These are phyloP conservation scores for Solanum chiquidenum DNA, from an alignment of 257 asterid genomes.

Conservation along the genomic window DNA sequence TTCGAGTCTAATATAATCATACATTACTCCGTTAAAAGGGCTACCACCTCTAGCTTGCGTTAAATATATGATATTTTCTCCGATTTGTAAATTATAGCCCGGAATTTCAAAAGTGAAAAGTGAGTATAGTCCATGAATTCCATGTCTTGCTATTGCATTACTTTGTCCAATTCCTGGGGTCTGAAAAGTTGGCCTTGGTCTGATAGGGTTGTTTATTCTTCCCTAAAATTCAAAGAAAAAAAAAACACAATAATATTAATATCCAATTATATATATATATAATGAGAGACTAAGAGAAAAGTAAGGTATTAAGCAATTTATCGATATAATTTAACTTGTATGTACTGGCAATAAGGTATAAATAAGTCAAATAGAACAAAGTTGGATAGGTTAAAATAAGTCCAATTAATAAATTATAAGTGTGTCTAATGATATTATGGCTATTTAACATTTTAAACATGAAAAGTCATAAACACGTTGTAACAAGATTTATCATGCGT, in stretches of 20 bases:
- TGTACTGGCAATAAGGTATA: not conserved
- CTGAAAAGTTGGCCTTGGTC: constrained; percentile 1
- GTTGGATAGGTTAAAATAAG: not conserved
- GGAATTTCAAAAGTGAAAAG: constrained; percentile 13
- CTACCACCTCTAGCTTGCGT: constrained; percentile 11
- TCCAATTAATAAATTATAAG: too few species aligned
- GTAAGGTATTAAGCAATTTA: not conserved
- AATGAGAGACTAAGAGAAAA: not conserved
- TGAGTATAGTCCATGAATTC: constrained; percentile 36
- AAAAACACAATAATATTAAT: not conserved
- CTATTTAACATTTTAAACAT: not conserved
- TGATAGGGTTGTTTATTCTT: constrained; percentile 18
- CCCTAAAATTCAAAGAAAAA: constrained; percentile 13
- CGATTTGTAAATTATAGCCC: constrained; percentile 12
- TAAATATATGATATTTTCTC: constrained; percentile 32
- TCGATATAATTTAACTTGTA: not conserved
- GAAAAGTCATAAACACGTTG: not conserved
- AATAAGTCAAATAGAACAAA: too few species aligned
- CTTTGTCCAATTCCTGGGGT: constrained; percentile 35
- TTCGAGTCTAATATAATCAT: constrained; percentile 44
- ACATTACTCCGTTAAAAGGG: constrained; percentile 35
- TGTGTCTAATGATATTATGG: not conserved
- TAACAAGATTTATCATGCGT: too few species aligned
- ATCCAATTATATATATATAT: not conserved
- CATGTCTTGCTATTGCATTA: constrained; percentile 60